A percentile compares a stretch with the other conserved stretches of the same genome.
Conservation (phyloP, 768 basidiomycete genomes). For the Lentinula aciculospora region DNA sequence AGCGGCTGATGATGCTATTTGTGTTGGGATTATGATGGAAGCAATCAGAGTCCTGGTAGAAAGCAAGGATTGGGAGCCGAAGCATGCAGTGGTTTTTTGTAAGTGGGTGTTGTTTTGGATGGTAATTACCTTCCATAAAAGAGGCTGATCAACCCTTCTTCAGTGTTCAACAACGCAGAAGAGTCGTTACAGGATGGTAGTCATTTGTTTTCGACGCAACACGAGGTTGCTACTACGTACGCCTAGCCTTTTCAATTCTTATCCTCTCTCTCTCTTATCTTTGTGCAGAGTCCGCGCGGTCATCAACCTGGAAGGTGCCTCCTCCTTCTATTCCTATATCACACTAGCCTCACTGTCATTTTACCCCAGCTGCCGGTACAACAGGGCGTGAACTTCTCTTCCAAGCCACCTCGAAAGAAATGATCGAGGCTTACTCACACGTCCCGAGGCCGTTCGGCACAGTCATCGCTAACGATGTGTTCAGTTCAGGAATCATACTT, state of each 20-base stretch:
- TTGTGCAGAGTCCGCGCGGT: slow-evolving; percentile 66
- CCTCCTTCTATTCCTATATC: background rate
- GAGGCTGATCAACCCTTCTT: background rate
- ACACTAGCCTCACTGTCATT: background rate
- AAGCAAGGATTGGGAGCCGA: slow-evolving; percentile 32
- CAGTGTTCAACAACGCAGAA: slow-evolving; percentile 94
- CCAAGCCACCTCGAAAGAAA: slow-evolving; percentile 92
- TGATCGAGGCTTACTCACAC: slow-evolving; percentile 86
- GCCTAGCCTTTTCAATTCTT: slow-evolving; percentile 19
- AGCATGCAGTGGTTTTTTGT: slow-evolving; percentile 80
- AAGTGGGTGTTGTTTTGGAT: slow-evolving; percentile 19
- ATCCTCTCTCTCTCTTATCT: background rate
- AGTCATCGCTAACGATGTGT: slow-evolving; percentile 86
- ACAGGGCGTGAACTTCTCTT: slow-evolving; percentile 87
- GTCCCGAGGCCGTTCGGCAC: slow-evolving; percentile 89
- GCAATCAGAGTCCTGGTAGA: slow-evolving; percentile 68
- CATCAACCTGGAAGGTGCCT: slow-evolving; percentile 83
- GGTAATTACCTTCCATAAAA: background rate
- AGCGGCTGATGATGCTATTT: slow-evolving; percentile 82
- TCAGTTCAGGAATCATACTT: slow-evolving; percentile 83
- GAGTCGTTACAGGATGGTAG: slow-evolving; percentile 91
- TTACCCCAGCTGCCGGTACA: slow-evolving; percentile 67
- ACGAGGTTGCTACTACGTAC: slow-evolving; percentile 65
- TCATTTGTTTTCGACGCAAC: slow-evolving; percentile 90
- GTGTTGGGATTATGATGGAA: slow-evolving; percentile 91